Base-by-base conservation (phyloP, 2,329 filamentous ascomycete species). In the Arthroderma uncinatum region DNA sequence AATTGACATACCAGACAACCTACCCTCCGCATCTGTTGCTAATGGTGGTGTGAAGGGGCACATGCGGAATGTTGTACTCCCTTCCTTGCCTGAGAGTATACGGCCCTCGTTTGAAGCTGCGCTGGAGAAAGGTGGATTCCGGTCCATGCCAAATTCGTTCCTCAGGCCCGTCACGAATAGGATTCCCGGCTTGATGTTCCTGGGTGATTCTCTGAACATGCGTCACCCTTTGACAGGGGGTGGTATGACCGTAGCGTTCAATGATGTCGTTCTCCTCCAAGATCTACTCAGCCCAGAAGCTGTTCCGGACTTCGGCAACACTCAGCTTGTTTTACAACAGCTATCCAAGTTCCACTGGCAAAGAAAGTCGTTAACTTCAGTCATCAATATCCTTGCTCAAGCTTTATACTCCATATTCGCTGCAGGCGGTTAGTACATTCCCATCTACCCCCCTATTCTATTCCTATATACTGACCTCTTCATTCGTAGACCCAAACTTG, bases 171-270 rank as follows among this genome's bases (percentile, higher is more conserved):
- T 83, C 0, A 87, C 86, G 59, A 86, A 87, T 67, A 80, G 78
- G 47, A 80, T 81, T 9, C 81, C 83, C 1, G 89, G 89, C 2
- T 74, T 95, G 59, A 79, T 95, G 53, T 77, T 98, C 36, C 79
- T 97, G 7, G 93, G 93, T 59, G 93, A 98, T 70, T 92, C 93
- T 12, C 85, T 95, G 79, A 98, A 98, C 76, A 98, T 98, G 93
- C 87, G 93, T n/a, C 93, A 98, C 73, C 93, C 93, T 1, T 79
- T 98, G 10, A 98, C 93, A 0, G 93, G 93, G 55, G 93, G 93
- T 63, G 93, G 93, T 65, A 98, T 98, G 93, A 97, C 92, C 0
- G 93, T 97, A 1, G 93, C 89, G 1, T 87, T 98, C 72, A 95
- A 92, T 74, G 93, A 98, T 68, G 91, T 88, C 1, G 80, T 93